A percentile compares a stretch with the other conserved stretches of the same genome.
These are phyloP conservation scores for Acanthamoeba castellanii DNA, from an alignment of 208 protist species.

Conservation along the genomic window DNA sequence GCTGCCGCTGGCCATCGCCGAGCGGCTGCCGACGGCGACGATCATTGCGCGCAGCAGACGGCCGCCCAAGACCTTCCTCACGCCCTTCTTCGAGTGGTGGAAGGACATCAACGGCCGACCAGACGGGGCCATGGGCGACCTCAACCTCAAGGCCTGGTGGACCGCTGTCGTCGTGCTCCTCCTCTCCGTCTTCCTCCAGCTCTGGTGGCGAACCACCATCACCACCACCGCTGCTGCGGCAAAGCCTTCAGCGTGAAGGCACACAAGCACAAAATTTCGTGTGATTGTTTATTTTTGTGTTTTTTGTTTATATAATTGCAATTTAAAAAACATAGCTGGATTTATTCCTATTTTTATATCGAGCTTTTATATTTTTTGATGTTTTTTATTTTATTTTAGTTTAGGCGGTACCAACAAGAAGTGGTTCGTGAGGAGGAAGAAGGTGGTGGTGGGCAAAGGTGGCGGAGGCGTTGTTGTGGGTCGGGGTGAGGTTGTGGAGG, in stretches of 20 bases:
- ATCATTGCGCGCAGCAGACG: not conserved
- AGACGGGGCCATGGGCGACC: not conserved
- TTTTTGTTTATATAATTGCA: no score
- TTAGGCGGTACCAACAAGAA: no score
- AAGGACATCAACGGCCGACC: slow-evolving; percentile 15
- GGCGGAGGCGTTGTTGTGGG: not conserved
- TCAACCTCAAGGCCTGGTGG: slow-evolving; percentile 40
- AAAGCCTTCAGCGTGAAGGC: no score
- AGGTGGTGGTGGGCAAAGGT: no score
- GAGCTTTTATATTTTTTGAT: no score
- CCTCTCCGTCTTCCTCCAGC: slow-evolving; percentile 10
- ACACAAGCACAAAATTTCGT: no score
- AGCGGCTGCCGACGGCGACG: not conserved
- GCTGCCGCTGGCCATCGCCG: not conserved
- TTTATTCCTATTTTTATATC: no score
- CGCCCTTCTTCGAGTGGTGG: slow-evolving; percentile 51
- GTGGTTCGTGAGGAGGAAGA: no score
- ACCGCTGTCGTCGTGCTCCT: not conserved
- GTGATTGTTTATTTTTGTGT: no score
- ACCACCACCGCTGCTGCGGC: not conserved
- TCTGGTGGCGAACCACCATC: slow-evolving; percentile 15
- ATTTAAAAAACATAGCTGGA: no score
- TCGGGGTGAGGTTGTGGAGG: not conserved
- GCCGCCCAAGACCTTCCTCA: slow-evolving; percentile 28
- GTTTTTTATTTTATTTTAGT: no score